Conservation (phyloP, 192 early-diverging fungal genomes). For the Rhizophagus clarus region DNA sequence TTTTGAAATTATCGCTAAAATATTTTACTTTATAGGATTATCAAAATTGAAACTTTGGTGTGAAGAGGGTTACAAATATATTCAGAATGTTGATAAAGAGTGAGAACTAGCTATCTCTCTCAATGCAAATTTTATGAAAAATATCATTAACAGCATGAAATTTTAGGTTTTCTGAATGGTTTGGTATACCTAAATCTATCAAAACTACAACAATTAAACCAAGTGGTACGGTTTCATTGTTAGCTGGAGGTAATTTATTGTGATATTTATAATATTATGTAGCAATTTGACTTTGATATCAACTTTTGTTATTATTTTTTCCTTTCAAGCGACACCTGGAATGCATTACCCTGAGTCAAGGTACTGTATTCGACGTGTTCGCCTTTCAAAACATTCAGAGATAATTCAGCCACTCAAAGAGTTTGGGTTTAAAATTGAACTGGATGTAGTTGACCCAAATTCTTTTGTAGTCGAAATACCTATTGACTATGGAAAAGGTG, state of each 20-base stretch:
- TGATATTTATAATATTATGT: neutral
- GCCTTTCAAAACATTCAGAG: slow-evolving; percentile 38
- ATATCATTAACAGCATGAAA: neutral
- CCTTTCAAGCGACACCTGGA: slow-evolving; percentile 42
- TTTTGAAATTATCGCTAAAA: neutral
- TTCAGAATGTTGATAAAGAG: slow-evolving; percentile 38
- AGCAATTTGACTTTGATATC: neutral
- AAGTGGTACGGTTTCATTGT: slow-evolving; percentile 47
- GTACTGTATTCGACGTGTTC: slow-evolving; percentile 52
- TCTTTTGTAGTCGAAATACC: slow-evolving; percentile 49
- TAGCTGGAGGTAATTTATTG: slow-evolving; percentile 40
- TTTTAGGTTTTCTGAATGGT: slow-evolving; percentile 37
- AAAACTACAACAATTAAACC: slow-evolving; percentile 54
- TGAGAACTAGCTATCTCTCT: neutral
- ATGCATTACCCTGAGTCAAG: slow-evolving; percentile 57
- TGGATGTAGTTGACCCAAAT: slow-evolving; percentile 41
- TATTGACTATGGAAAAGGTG: slow-evolving; percentile 47
- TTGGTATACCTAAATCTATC: slow-evolving; percentile 45
- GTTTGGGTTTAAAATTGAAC: slow-evolving; percentile 44
- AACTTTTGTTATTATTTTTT: no score
- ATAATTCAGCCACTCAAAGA: slow-evolving; percentile 33
- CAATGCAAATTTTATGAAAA: neutral
- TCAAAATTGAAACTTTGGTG: slow-evolving; percentile 39
- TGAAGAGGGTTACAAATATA: slow-evolving; percentile 36
- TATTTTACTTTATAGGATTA: neutral